Base-by-base conservation (phyloP, 176 grass and related monocot species). In the Panicum miliaceum region DNA sequence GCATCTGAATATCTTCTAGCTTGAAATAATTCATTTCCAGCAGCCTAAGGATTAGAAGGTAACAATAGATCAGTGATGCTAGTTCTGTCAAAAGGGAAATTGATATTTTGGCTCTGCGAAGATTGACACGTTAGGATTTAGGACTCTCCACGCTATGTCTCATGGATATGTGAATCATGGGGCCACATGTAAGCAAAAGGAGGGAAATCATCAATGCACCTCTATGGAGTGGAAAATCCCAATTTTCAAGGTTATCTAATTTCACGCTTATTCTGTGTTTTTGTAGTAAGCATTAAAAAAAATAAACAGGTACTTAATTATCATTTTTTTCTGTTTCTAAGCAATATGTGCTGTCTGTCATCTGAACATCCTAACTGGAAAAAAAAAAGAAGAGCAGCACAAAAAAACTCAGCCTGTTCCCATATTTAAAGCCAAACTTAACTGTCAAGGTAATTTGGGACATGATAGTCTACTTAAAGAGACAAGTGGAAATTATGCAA, bases 1-100 rank as follows among this genome's bases (percentile, higher is more conserved):
- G 97, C 97, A 41, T 99, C 93, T 4, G 82, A 81, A 85, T 89
- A 93, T 89, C 78, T 91, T 61, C 79, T 73, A 48, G 91, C 91
- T 91, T 94, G 93, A 92, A 94, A 99, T 79, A 91, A 82, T 86
- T 91, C 89, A 79, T 99, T 99, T 71, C 97, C 97, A 81, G 90
- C 86, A 87, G 81, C 91, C 97, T 99, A 67, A 65, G 36, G 41
- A 68, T 79, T 27, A 69, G 18, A 81, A 40, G 14, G 74, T 70
- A 81, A 62, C 7, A 87, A 29, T 15, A 81, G 61, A 59, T 82
- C 47, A 54, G 35, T 12, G 54, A 48, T 78, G 16, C 13, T 52
- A 73, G 79, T 64, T 51, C 14, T 79, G 63, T 4, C 58, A 27
- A 58, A 70, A 70, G 50, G n/a, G 22, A 41, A 42, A 70, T 27